These are phyloP conservation scores for Prillingera fragicola DNA, from an alignment of 1,284 basidiomycete genomes.

Conservation along the genomic window DNA sequence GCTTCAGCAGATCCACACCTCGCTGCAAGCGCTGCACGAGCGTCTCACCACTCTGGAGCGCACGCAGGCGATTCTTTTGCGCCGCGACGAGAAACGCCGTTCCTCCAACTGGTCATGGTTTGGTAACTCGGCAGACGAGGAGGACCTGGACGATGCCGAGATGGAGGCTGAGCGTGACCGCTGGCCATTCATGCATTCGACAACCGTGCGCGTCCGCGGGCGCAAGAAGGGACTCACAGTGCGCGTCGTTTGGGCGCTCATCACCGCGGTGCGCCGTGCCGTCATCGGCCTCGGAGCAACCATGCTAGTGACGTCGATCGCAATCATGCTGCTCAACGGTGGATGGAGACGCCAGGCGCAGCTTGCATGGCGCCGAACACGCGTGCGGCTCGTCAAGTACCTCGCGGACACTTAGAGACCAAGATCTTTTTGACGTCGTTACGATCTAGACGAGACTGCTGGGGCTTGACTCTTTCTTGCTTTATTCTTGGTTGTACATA, in stretches of 20 bases:
- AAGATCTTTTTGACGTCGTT: no score
- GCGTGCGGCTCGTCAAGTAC: conserved; percentile 12
- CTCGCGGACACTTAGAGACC: no score
- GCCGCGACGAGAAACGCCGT: conserved; percentile 25
- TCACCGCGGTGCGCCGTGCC: conserved; percentile 31
- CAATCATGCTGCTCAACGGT: conserved; percentile 28
- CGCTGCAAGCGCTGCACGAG: conserved; percentile 82
- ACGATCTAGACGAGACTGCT: no score
- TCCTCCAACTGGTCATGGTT: conserved; percentile 40
- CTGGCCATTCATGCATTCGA: conserved; percentile 19
- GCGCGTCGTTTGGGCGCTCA: conserved; percentile 32
- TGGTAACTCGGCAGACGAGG: conserved; percentile 25
- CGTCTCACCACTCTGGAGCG: conserved; percentile 70
- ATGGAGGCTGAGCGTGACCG: conserved; percentile 20
- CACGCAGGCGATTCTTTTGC: conserved; percentile 35
- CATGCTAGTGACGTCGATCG: conserved; percentile 25
- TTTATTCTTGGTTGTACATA: no score
- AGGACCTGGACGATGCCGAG: conserved; percentile 36
- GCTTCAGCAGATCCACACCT: conserved; percentile 59
- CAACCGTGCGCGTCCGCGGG: conserved; percentile 14
- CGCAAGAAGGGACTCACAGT: conserved; percentile 23
- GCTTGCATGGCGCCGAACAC: conserved; percentile 1
- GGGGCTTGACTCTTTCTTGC: no score
- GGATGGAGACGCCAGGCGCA: conserved; percentile 20
- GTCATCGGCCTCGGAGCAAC: conserved; percentile 33